phyloP scores from a whole-genome alignment of 2,329 filamentous ascomycete species.

The Massarina eburnea region DNA sequence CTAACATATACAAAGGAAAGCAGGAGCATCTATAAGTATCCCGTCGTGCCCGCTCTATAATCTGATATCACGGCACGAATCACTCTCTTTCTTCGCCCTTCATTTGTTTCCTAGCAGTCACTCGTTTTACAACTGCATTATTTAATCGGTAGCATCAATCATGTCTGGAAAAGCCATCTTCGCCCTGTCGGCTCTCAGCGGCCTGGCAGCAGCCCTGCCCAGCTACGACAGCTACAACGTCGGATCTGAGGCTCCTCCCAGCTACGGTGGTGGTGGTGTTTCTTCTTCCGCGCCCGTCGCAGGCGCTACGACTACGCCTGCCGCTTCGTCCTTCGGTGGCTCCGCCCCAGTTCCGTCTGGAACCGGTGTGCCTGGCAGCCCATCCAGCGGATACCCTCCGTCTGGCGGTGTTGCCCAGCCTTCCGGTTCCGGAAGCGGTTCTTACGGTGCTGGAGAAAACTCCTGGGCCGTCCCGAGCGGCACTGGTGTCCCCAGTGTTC shows the following conservation, averaged over 20 bases:
- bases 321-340: background rate
- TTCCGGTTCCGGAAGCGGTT: background rate
- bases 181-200: slow-evolving; percentile 2
- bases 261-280: background rate
- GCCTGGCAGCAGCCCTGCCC: slow-evolving; percentile 2
- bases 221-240: background rate
- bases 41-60: background rate
- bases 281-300: background rate
- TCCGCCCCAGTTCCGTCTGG: background rate
- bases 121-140: slow-evolving; percentile 3
- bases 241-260: background rate
- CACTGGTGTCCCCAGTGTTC: background rate
- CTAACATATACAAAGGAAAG: background rate
- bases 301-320: background rate
- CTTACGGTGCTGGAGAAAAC: background rate
- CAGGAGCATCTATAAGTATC: slow-evolving; percentile 1
- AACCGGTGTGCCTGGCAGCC: background rate
- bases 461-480: background rate
- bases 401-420: background rate
- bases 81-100: background rate
- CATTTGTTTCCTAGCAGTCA: slow-evolving; percentile 4
- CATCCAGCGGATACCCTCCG: background rate
- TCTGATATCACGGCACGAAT: background rate
- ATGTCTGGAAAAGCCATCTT: slow-evolving; percentile 4
- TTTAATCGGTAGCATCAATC: slow-evolving; percentile 1